Evolutionary conservation across 2,329 filamentous ascomycete genomes (phyloP).

Genomic region (Calonectria crousiana): DNA sequence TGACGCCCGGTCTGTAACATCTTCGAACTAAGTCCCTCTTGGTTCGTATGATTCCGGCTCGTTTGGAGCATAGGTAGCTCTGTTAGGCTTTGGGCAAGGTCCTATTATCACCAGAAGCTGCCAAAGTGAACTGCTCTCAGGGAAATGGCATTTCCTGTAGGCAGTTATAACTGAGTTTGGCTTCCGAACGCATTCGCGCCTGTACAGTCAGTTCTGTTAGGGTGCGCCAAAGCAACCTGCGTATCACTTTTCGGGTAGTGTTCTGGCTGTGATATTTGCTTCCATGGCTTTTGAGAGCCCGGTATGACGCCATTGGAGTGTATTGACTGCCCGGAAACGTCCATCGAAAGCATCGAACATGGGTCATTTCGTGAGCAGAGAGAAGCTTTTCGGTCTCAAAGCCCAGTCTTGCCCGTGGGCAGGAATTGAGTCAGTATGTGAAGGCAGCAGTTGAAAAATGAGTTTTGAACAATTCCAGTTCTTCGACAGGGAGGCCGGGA

Average conservation of each 20-base stretch:
- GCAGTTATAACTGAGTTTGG: not conserved
- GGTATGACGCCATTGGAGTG: not conserved
- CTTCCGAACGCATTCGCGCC: not conserved
- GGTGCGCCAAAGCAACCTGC: not conserved
- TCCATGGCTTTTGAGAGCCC: not conserved
- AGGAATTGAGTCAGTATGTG: constrained; percentile 16
- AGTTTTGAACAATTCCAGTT: constrained; percentile 20
- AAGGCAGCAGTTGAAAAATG: constrained; percentile 17
- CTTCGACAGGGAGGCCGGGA: not conserved
- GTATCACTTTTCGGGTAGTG: not conserved
- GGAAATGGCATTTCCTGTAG: no score
- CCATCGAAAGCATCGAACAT: constrained; percentile 22
- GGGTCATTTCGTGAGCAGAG: not conserved
- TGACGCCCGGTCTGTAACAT: no score
- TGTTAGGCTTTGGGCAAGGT: no score
- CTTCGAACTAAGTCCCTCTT: no score
- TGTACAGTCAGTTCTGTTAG: no score
- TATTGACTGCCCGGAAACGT: not conserved
- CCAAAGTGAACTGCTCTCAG: no score
- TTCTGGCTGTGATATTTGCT: not conserved
- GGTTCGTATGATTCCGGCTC: no score
- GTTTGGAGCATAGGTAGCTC: no score
- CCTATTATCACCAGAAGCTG: no score
- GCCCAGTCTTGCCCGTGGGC: constrained; percentile 4
- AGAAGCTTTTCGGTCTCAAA: constrained; percentile 11